A percentile compares a stretch with the other conserved stretches of the same genome.
Evolutionary conservation across 495 filamentous ascomycete species (phyloP).

Genomic region (Talaromyces trachyspermus): DNA sequence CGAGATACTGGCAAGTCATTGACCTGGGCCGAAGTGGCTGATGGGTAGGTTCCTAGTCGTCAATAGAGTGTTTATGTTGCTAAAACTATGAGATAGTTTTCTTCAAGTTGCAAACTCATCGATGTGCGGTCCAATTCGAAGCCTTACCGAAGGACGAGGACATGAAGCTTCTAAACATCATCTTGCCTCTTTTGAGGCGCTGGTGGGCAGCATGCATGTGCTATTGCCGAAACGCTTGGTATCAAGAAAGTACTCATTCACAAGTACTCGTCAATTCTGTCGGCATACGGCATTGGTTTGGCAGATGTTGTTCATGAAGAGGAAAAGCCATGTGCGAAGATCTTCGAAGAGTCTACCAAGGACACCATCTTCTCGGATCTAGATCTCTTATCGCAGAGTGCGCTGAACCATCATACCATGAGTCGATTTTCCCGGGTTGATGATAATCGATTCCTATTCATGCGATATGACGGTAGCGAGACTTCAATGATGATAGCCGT

Average conservation of each 20-base stretch:
- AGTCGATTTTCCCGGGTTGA: slow-evolving; percentile 31
- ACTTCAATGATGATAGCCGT: slow-evolving; percentile 49
- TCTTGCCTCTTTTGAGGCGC: slow-evolving; percentile 47
- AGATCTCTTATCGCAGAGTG: slow-evolving; percentile 21
- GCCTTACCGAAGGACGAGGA: slow-evolving; percentile 44
- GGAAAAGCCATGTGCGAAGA: slow-evolving; percentile 39
- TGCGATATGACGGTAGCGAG: slow-evolving; percentile 47
- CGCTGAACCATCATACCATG: slow-evolving; percentile 19
- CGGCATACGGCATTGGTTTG: slow-evolving; percentile 46
- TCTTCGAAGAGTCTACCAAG: slow-evolving; percentile 25
- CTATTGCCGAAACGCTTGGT: slow-evolving; percentile 37
- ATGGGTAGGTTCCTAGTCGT: background rate
- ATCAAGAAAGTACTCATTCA: slow-evolving; percentile 46
- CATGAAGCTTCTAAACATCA: slow-evolving; percentile 44
- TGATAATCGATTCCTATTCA: slow-evolving; percentile 43
- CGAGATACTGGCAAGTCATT: slow-evolving; percentile 52
- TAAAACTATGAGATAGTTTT: slow-evolving; percentile 47
- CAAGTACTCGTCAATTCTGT: slow-evolving; percentile 45
- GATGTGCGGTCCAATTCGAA: slow-evolving; percentile 48
- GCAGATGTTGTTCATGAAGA: slow-evolving; percentile 47
- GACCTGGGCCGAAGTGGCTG: slow-evolving; percentile 67
- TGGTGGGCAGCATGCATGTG: slow-evolving; percentile 48
- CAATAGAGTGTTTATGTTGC: background rate
- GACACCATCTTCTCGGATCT: slow-evolving; percentile 22
- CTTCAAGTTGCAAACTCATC: slow-evolving; percentile 49